Percentiles rank a stretch among this genome's conserved stretches.
Conservation (phyloP, 2,329 filamentous ascomycete species). For the Diaporthe longicolla region DNA sequence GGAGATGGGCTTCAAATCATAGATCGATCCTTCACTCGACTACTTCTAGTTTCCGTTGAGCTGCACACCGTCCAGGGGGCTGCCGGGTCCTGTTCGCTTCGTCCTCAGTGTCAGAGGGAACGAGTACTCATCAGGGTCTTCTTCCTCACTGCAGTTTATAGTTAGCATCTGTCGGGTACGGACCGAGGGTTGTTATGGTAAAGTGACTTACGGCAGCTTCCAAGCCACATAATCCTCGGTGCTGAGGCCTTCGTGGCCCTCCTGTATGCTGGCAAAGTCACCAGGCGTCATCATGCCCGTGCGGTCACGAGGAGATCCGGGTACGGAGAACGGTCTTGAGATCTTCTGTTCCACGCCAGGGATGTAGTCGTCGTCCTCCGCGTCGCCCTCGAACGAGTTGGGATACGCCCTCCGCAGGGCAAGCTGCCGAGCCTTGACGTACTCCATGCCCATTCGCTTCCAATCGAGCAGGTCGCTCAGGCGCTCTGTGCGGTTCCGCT, state of each 20-base stretch:
- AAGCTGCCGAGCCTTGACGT: constrained; percentile 95
- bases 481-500: constrained; percentile 95
- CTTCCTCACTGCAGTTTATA: constrained; percentile 78
- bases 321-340: constrained; percentile 91
- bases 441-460: constrained; percentile 99
- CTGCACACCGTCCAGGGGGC: constrained; percentile 58
- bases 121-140: constrained; percentile 83
- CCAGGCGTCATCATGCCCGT: constrained; percentile 99
- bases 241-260: constrained; percentile 90
- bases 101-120: constrained; percentile 71
- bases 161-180: not conserved
- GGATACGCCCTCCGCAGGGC: constrained; percentile 94
- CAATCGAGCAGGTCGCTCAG: constrained; percentile 96
- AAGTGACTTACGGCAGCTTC: constrained; percentile 90
- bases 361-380: constrained; percentile 88
- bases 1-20: constrained; percentile 12
- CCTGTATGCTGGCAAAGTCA: constrained; percentile 96
- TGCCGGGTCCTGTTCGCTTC: constrained; percentile 61
- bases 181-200: constrained; percentile 11
- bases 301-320: constrained; percentile 90
- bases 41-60: constrained; percentile 57
- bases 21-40: constrained; percentile 14
- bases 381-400: constrained; percentile 81
- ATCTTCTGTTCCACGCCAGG: constrained; percentile 96
- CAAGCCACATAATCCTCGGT: constrained; percentile 99